Percentiles rank a stretch among this genome's conserved stretches.
Conservation (phyloP, 2,329 filamentous ascomycete genomes). For the Fusarium scirpi region DNA sequence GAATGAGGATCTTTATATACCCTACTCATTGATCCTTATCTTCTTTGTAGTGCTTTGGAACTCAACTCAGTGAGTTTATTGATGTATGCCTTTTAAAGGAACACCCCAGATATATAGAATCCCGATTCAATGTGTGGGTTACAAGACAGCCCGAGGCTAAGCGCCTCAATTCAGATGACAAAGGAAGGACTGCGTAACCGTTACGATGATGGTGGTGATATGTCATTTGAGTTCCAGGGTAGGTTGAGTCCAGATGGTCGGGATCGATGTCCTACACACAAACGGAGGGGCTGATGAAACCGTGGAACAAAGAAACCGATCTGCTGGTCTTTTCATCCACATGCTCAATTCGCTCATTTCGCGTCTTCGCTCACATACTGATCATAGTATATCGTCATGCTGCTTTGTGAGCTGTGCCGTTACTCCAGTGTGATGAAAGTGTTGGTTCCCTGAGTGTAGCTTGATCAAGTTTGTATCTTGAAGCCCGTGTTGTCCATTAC, state of each 20-base stretch:
- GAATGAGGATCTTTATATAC: neutral
- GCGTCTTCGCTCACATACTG: rapidly evolving
- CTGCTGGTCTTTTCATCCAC: neutral
- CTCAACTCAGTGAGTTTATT: neutral
- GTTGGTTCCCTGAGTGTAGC: neutral
- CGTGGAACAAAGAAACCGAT: neutral
- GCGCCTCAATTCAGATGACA: neutral
- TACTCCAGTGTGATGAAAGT: neutral
- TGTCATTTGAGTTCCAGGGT: neutral
- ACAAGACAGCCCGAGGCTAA: neutral
- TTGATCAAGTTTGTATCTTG: neutral
- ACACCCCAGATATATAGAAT: neutral
- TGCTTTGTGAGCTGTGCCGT: neutral
- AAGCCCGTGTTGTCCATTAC: neutral
- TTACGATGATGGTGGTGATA: neutral
- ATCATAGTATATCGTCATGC: neutral
- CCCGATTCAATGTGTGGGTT: neutral
- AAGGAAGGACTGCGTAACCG: neutral
- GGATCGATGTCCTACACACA: neutral
- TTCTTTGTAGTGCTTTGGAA: rapidly evolving
- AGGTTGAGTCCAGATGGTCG: neutral
- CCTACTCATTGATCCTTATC: rapidly evolving
- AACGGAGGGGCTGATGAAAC: neutral
- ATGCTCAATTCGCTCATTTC: neutral
- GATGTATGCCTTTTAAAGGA: neutral